phyloP scores from a whole-genome alignment of 2,329 filamentous ascomycete genomes.

The Cadophora gregata region DNA sequence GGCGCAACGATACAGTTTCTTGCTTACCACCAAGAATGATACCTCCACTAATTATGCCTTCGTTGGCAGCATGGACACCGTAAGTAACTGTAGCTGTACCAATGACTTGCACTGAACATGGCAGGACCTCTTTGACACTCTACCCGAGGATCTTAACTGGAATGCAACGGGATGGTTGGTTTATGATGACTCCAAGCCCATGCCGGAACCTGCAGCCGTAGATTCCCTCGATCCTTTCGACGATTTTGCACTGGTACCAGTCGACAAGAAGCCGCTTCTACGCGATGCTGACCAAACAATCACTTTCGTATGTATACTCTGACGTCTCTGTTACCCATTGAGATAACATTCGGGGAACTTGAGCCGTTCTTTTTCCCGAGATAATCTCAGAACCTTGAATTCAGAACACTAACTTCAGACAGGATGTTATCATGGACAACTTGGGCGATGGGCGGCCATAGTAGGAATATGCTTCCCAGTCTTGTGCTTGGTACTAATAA shows the following conservation, averaged over 20 bases:
- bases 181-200: constrained; percentile 55
- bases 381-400: neutral
- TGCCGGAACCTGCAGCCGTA: constrained; percentile 59
- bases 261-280: constrained; percentile 67
- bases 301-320: constrained; percentile 50
- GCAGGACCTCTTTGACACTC: constrained; percentile 63
- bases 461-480: constrained; percentile 46
- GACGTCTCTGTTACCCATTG: too few relatives aligned
- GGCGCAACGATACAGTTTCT: constrained; percentile 69
- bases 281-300: constrained; percentile 67
- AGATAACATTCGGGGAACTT: too few relatives aligned
- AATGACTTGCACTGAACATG: constrained; percentile 34
- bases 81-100: constrained; percentile 24
- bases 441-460: constrained; percentile 72
- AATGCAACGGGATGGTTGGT: constrained; percentile 71
- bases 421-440: constrained; percentile 67
- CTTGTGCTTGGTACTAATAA: constrained; percentile 2
- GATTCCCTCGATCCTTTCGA: constrained; percentile 72
- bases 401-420: neutral
- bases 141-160: constrained; percentile 72
- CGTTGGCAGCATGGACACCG: constrained; percentile 70
- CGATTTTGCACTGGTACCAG: constrained; percentile 73
- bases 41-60: constrained; percentile 70
- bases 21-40: constrained; percentile 67
- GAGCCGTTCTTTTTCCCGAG: neutral